A percentile compares a stretch with the other conserved stretches of the same genome.
Conservation (phyloP, 192 early-diverging fungal genomes). For the Podila verticillata region DNA sequence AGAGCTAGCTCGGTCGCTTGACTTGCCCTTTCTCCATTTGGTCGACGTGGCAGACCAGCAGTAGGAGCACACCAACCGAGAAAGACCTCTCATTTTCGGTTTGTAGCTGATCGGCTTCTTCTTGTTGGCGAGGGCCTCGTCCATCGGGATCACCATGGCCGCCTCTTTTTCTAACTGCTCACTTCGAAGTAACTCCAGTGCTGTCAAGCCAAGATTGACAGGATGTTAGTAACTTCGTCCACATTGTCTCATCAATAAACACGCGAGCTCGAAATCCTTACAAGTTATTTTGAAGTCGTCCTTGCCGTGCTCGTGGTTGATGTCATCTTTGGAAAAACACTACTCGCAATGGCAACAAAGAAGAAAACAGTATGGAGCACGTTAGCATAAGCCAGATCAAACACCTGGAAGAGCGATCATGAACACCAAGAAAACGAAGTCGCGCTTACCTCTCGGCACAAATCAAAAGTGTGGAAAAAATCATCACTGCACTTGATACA, state of each 20-base stretch:
- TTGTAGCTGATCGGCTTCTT: slow-evolving; percentile 45
- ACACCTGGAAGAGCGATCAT: background rate
- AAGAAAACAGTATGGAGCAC: background rate
- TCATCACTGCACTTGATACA: slow-evolving; percentile 68
- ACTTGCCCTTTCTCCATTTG: slow-evolving; percentile 69
- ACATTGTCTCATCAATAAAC: background rate
- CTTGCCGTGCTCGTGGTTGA: slow-evolving; percentile 61
- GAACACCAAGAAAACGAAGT: background rate
- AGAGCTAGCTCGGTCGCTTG: background rate
- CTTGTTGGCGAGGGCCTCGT: slow-evolving; percentile 1
- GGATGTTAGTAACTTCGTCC: background rate
- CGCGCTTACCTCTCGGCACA: slow-evolving; percentile 70
- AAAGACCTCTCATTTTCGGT: slow-evolving; percentile 31
- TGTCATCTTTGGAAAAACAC: slow-evolving; percentile 61
- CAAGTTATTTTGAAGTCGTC: slow-evolving; percentile 66
- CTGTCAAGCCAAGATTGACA: background rate
- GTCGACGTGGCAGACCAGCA: slow-evolving; percentile 67
- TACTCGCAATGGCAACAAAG: slow-evolving; percentile 18
- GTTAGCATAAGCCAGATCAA: background rate
- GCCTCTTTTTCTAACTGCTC: slow-evolving; percentile 40
- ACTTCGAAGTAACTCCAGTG: slow-evolving; percentile 31
- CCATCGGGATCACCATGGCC: slow-evolving; percentile 12
- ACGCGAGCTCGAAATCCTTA: slow-evolving; percentile 31
- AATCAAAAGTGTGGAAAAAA: slow-evolving; percentile 79
- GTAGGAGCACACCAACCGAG: slow-evolving; percentile 62